Evolutionary conservation across 345 rosid genomes (phyloP).

Genomic region (Gynandropsis gynandra): DNA sequence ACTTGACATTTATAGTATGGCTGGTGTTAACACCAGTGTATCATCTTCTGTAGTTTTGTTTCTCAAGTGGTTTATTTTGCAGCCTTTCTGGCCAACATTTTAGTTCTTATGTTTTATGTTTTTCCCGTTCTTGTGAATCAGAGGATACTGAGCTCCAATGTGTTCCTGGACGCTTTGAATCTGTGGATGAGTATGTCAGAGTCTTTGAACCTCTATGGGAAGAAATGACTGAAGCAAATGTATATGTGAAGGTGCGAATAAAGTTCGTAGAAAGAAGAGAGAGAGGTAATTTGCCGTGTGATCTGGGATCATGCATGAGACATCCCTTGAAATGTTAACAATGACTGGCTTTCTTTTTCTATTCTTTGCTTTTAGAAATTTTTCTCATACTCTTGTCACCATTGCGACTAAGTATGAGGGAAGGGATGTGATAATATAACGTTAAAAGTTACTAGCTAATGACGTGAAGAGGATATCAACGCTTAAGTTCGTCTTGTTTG

Average conservation of each 20-base stretch:
- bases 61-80: too few species aligned
- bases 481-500: not conserved
- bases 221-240: constrained; percentile 70
- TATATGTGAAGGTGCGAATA: constrained; percentile 63
- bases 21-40: not conserved
- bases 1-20: constrained; percentile 7
- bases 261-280: constrained; percentile 87
- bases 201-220: constrained; percentile 99
- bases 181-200: constrained; percentile 78
- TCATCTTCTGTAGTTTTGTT: constrained; percentile 4
- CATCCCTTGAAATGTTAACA: not conserved
- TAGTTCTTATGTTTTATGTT: too few species aligned
- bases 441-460: constrained; percentile 2
- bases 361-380: not conserved
- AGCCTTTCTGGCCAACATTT: too few species aligned
- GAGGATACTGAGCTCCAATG: constrained; percentile 87
- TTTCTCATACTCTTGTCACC: not conserved
- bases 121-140: constrained; percentile 31
- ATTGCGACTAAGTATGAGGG: not conserved
- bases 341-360: not conserved
- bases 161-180: constrained; percentile 91
- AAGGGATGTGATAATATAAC: constrained; percentile 1
- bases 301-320: constrained; percentile 6
- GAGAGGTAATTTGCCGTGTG: constrained; percentile 53
- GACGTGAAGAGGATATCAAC: not conserved